These are phyloP conservation scores for Mucor sp. DNA, from an alignment of 371 early-diverging fungal species.

Conservation along the genomic window DNA sequence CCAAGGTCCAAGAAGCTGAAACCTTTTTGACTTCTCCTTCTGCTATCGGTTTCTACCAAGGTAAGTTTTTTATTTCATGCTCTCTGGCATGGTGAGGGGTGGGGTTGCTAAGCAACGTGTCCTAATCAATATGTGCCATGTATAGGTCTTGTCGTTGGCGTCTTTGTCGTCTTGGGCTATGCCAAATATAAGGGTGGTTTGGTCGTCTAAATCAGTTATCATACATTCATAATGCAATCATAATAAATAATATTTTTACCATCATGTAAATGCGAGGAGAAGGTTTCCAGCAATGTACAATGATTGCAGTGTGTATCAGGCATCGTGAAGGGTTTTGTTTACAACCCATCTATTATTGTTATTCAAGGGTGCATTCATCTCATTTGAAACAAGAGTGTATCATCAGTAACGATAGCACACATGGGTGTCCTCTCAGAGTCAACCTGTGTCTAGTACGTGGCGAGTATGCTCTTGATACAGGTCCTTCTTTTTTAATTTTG, in stretches of 20 bases:
- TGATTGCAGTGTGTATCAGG: neutral
- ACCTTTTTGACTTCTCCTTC: constrained; percentile 36
- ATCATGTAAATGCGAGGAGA: neutral
- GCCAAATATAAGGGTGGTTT: constrained; percentile 29
- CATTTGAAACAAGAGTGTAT: too few species aligned
- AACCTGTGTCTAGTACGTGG: too few species aligned
- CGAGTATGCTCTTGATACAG: too few species aligned
- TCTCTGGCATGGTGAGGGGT: neutral
- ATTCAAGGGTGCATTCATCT: too few species aligned
- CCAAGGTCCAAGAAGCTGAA: constrained; percentile 43
- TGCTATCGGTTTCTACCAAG: constrained; percentile 48
- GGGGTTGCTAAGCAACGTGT: neutral
- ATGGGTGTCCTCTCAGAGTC: too few species aligned
- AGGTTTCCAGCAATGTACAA: neutral
- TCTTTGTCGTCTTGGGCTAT: constrained; percentile 24
- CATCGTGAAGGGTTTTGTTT: too few species aligned
- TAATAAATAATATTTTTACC: neutral
- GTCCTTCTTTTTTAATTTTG: too few species aligned
- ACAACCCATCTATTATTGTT: too few species aligned
- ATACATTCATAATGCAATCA: neutral
- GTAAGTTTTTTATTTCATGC: constrained; percentile 17
- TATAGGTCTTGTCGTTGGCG: constrained; percentile 31
- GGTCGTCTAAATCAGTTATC: neutral
- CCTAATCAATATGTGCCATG: neutral
- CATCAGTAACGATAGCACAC: too few species aligned